These are phyloP conservation scores for Nicotiana obtusifolia DNA, from an alignment of 257 asterid genomes.

Conservation along the genomic window DNA sequence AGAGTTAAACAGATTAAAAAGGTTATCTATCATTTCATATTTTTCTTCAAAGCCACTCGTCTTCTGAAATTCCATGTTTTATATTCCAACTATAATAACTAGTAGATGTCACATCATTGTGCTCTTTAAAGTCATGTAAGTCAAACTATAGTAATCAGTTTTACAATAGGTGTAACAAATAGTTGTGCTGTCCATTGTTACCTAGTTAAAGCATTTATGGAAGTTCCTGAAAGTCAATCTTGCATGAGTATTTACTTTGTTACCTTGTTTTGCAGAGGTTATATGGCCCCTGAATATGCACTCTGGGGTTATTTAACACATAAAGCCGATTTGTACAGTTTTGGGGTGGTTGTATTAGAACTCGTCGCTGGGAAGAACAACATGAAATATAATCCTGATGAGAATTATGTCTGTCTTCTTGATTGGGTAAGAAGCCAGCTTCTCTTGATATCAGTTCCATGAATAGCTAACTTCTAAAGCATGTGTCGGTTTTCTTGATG, in stretches of 20 bases:
- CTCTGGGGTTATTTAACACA: constrained; percentile 64
- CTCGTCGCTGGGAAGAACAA: constrained; percentile 55
- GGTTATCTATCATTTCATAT: not conserved
- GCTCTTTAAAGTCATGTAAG: not conserved
- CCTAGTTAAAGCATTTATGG: not conserved
- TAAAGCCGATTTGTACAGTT: constrained; percentile 67
- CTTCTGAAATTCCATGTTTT: not conserved
- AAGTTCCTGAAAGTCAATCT: not conserved
- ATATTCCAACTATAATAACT: not conserved
- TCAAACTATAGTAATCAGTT: not conserved
- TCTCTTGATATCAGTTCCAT: not conserved
- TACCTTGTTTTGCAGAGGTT: constrained; percentile 35
- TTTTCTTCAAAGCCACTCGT: not conserved
- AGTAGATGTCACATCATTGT: not conserved
- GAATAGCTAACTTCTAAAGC: not conserved
- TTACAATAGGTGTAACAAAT: not conserved
- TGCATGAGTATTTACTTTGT: not conserved
- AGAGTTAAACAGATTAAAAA: not conserved
- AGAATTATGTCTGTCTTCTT: constrained; percentile 51
- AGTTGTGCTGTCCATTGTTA: not conserved
- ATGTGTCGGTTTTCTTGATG: not conserved
- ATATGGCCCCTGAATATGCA: constrained; percentile 76
- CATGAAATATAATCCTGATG: constrained; percentile 46
- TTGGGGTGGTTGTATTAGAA: constrained; percentile 58
- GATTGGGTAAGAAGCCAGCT: constrained; percentile 48